Conservation (phyloP, 371 early-diverging fungal genomes). For the Parasitella parasitica region DNA sequence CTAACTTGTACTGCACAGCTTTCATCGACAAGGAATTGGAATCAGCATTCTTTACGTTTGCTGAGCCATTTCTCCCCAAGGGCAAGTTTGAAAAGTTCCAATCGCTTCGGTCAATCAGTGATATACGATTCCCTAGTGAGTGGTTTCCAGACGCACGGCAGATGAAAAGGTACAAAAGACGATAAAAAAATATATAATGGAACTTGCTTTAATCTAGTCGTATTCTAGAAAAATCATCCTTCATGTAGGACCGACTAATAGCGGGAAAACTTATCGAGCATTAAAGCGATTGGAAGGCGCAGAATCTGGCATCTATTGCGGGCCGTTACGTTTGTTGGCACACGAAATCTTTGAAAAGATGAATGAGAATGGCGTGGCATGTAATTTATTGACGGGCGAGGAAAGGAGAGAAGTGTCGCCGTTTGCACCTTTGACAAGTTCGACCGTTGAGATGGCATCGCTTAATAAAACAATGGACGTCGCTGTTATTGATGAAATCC, state of each 20-base stretch:
- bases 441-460: conserved; percentile 93
- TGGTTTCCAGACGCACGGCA: conserved; percentile 77
- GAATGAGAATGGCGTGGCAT: conserved; percentile 72
- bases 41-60: conserved; percentile 34
- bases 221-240: conserved; percentile 70
- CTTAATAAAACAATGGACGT: conserved; percentile 66
- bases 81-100: conserved; percentile 33
- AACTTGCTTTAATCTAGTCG: neutral
- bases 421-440: conserved; percentile 56
- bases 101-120: conserved; percentile 65
- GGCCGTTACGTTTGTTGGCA: conserved; percentile 91
- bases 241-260: conserved; percentile 97
- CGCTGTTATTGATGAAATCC: conserved; percentile 96
- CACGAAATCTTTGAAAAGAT: conserved; percentile 90
- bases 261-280: conserved; percentile 94
- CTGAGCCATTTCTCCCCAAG: conserved; percentile 37
- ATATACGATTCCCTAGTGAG: conserved; percentile 78
- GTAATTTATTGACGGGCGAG: conserved; percentile 92
- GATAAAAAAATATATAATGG: neutral
- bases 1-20: neutral
- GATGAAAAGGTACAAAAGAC: conserved; percentile 56
- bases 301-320: conserved; percentile 81
- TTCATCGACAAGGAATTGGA: conserved; percentile 33
- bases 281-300: conserved; percentile 69
- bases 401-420: conserved; percentile 65